Percentiles rank a stretch among this genome's conserved stretches.
Evolutionary conservation across 495 filamentous ascomycete genomes (phyloP).

Genomic region (Neurospora hispaniola): DNA sequence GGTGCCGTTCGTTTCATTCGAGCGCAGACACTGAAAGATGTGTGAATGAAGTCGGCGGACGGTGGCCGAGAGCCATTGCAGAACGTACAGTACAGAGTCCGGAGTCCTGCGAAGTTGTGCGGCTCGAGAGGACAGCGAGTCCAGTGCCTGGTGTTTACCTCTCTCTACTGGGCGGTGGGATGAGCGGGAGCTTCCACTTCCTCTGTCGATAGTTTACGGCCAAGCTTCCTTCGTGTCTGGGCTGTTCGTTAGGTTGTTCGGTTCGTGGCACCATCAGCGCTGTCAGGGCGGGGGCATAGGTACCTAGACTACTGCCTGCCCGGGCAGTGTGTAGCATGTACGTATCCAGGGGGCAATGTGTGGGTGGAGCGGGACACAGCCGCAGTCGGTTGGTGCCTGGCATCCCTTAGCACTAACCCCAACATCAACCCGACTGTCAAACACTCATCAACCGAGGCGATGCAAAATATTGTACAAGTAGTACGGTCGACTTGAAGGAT

Average conservation of each 20-base stretch:
- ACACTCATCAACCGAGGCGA: neutral
- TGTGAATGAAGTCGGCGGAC: neutral
- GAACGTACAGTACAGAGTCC: neutral
- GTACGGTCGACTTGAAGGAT: neutral
- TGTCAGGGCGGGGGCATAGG: neutral
- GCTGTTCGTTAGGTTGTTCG: too few relatives aligned
- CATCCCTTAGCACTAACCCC: neutral
- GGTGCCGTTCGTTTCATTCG: constrained; percentile 10
- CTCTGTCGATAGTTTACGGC: too few relatives aligned
- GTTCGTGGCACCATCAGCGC: neutral
- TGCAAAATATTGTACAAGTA: neutral
- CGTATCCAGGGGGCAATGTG: neutral
- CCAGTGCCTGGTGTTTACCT: too few relatives aligned
- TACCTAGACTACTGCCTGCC: neutral
- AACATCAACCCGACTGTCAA: neutral
- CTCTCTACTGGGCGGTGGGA: too few relatives aligned
- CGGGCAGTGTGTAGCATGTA: too few relatives aligned
- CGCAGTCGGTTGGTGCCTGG: neutral
- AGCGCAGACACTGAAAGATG: neutral
- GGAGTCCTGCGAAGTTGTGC: neutral
- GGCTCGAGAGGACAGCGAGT: neutral
- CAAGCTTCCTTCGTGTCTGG: neutral
- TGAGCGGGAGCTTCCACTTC: too few relatives aligned
- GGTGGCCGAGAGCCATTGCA: neutral
- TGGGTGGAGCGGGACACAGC: neutral